Evolutionary conservation across 2,329 filamentous ascomycete genomes (phyloP), one percentile per base, ranked within the genome.

Genomic region (Monosporascus cannonballus): DNA sequence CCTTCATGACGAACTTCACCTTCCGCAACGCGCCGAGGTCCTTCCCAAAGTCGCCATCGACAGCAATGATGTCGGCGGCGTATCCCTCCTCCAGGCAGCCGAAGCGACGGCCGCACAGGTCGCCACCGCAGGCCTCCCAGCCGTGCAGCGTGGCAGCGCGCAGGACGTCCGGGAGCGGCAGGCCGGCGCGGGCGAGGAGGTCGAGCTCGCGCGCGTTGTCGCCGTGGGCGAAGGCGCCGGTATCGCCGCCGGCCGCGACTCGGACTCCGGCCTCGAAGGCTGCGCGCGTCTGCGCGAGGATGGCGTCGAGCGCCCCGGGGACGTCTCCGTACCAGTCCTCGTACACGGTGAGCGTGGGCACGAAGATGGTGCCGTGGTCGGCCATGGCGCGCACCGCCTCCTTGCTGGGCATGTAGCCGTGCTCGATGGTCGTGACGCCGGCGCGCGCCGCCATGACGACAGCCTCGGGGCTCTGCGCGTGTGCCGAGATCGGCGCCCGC

Each of bases 1-100:
- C 78, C 61, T 82, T 83, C 78, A 83, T 81, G 18, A 82, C 79
- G 61, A 81, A 81, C 50, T 62, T 68, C 1, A 81, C 74, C 53
- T 69, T 72, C 50, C 77, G 69, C 30, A 83, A 54, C 2, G 73
- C 73, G 20, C 61, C 56, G 1, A 62, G 37, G 51, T 79, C 74
- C 20, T 65, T 55, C 25, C 67, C 65, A 3, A 75, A 71, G 57
- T 80, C 74, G 0, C 69, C 64, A 2, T 73, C 67, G 11, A 82
- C 54, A 0, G 76, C 78, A 47, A 81, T 70, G 11, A 82, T 71
- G 64, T 82, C 79, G 0, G 78, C 79, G 8, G 73, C 66, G 39
- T 67, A 71, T 0, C 77, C 79, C 48, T 71, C 63, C 49, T 76
- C 76, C 25, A 81, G 62, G 66, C 71, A 76, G 2, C 80, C 80